These are phyloP conservation scores for Plasmodium cynomolgi DNA, from an alignment of 169 alveolate genomes.

Conservation along the genomic window DNA sequence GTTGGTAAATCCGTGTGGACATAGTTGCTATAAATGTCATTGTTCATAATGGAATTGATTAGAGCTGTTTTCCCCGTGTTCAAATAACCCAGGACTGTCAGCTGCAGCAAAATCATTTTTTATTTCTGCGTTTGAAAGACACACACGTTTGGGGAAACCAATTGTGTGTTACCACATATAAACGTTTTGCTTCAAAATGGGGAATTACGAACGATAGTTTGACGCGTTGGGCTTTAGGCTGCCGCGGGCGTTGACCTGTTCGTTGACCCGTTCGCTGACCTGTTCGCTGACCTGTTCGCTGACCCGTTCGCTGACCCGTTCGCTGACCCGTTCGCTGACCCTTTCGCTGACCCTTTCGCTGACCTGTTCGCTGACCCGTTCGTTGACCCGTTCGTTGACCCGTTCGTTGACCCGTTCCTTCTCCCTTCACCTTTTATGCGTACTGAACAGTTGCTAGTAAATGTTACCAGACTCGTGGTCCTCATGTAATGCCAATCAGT, in stretches of 20 bases:
- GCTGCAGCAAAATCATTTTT: conserved; percentile 66
- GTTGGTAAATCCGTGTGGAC: conserved; percentile 52
- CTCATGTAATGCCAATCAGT: neutral
- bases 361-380: neutral
- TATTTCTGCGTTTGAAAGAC: conserved; percentile 1
- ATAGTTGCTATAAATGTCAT: conserved; percentile 33
- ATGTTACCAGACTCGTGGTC: neutral
- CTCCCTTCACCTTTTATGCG: neutral
- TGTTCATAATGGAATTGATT: conserved; percentile 62
- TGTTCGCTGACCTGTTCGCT: neutral
- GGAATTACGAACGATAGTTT: neutral
- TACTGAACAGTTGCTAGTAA: neutral
- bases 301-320: neutral
- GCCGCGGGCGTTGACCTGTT: neutral
- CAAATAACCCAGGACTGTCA: conserved; percentile 62
- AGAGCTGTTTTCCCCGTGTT: conserved; percentile 71
- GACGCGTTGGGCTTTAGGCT: neutral
- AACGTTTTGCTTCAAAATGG: neutral
- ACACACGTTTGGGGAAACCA: neutral
- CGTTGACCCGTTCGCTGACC: neutral
- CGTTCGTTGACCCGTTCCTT: neutral
- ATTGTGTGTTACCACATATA: neutral
- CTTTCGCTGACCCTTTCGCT: neutral
- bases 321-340: neutral
- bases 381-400: neutral